These are phyloP conservation scores for Crithidia thermophila DNA, from an alignment of 208 protist species.

Conservation along the genomic window DNA sequence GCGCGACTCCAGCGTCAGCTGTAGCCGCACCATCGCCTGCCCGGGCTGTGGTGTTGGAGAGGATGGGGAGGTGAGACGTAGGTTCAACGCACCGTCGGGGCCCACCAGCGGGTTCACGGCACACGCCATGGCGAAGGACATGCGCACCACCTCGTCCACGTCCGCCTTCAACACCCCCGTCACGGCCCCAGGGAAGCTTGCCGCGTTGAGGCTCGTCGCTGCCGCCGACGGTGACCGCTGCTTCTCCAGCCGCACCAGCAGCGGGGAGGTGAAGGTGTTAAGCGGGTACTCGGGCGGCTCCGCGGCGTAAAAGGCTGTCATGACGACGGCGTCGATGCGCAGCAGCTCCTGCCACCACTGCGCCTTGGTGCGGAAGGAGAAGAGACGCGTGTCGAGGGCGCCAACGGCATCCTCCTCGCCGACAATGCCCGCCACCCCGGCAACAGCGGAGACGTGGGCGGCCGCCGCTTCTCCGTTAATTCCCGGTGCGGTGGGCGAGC, in stretches of 20 bases:
- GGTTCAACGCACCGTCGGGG: neutral
- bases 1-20: constrained; percentile 65
- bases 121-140: constrained; percentile 33
- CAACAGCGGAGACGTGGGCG: neutral
- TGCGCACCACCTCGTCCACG: constrained; percentile 38
- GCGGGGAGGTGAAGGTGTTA: constrained; percentile 11
- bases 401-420: constrained; percentile 14
- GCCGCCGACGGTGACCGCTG: neutral
- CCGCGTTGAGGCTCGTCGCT: neutral
- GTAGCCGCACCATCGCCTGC: constrained; percentile 15
- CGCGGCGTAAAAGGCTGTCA: constrained; percentile 11
- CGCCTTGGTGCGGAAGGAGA: constrained; percentile 2
- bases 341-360: constrained; percentile 34
- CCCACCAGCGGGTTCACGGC: constrained; percentile 37
- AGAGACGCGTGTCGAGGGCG: constrained; percentile 18
- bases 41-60: neutral
- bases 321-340: constrained; percentile 31
- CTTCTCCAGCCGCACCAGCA: constrained; percentile 18
- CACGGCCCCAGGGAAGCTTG: neutral
- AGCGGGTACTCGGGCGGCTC: constrained; percentile 36
- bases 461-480: neutral
- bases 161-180: constrained; percentile 12
- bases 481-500: too few species aligned
- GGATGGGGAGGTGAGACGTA: neutral
- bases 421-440: neutral